Base-by-base conservation (phyloP, 2,329 filamentous ascomycete genomes). In the Myotisia sp. region DNA sequence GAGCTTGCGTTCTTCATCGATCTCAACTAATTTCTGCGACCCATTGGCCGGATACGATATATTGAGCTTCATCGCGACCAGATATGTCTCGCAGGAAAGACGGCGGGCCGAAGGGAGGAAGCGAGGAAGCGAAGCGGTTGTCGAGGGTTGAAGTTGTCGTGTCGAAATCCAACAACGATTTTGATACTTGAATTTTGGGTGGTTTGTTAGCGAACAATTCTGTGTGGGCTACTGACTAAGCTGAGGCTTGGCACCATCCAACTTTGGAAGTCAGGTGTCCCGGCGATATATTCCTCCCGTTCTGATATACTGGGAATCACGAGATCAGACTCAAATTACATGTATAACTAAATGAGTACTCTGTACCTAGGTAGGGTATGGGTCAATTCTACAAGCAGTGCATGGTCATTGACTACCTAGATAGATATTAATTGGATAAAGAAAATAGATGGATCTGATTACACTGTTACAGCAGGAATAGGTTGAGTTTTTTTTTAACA, bases 1-100 rank as follows among this genome's bases (percentile, higher is more conserved):
- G 65, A 95, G 77, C 77, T 93, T 94, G 71, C 86, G 85, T 70
- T 98, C 92, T 81, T 98, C 92, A 62, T 98, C 90, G 57, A 98
- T 71, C 55, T 98, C 92, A 71, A 98, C 79, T 64, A 98, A 76
- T 76, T 98, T 98, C 70, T 98, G 90, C 62, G 85, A 90, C 78
- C 90, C 90, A 71, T 95, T 95, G 78, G 87, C 84, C 70, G 90
- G 90, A 79, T 86, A 92, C 59, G 72, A 76, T 59, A 78, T 71
- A 68, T 78, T 78, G 63, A 78, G 70, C 71, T 82, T 81, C 77
- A 81, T 81, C 69, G 71, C 69, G 66, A 62, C 66, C 60, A 38
- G 33, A 30, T 58, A 53, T 51, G 43, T 54, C 53, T 32, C 58
- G 56, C 55, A 53, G 58, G 60, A 58, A 63, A 63, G 60, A 62